A percentile compares a stretch with the other conserved stretches of the same genome.
Conservation (phyloP, 2,329 filamentous ascomycete species). For the Monosporascus cannonballus region DNA sequence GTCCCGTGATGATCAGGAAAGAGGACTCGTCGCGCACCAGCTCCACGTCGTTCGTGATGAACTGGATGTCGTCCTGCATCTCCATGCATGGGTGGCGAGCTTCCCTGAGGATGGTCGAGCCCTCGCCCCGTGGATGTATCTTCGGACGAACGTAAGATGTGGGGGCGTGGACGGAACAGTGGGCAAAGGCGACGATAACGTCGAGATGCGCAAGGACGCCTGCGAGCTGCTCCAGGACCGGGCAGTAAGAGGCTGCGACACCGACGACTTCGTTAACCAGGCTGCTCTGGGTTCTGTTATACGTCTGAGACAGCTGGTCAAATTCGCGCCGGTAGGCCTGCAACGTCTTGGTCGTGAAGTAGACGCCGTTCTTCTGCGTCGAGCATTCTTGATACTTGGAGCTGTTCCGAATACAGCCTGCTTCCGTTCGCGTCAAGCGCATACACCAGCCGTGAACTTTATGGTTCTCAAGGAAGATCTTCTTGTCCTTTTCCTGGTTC, state of each 20-base stretch:
- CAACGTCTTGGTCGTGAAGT: slow-evolving; percentile 84
- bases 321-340: slow-evolving; percentile 81
- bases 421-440: slow-evolving; percentile 84
- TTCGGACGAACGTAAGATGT: slow-evolving; percentile 86
- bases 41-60: slow-evolving; percentile 95
- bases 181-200: slow-evolving; percentile 89
- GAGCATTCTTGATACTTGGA: slow-evolving; percentile 88
- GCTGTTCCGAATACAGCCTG: slow-evolving; percentile 88
- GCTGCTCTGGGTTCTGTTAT: slow-evolving; percentile 88
- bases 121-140: slow-evolving; percentile 82
- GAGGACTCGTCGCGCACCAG: slow-evolving; percentile 73
- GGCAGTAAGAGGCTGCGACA: slow-evolving; percentile 91
- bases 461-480: slow-evolving; percentile 95
- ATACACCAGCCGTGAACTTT: slow-evolving; percentile 96
- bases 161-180: slow-evolving; percentile 88
- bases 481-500: slow-evolving; percentile 92
- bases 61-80: slow-evolving; percentile 96
- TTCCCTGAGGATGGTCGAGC: slow-evolving; percentile 84
- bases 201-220: slow-evolving; percentile 88
- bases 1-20: slow-evolving; percentile 94
- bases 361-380: slow-evolving; percentile 98
- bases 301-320: slow-evolving; percentile 88
- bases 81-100: slow-evolving; percentile 97
- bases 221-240: slow-evolving; percentile 83
- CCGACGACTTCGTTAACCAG: slow-evolving; percentile 88